Evolutionary conservation across 139 green algal species (phyloP), one percentile per base, ranked within the genome.

Genomic region (Haematococcus sp.): DNA sequence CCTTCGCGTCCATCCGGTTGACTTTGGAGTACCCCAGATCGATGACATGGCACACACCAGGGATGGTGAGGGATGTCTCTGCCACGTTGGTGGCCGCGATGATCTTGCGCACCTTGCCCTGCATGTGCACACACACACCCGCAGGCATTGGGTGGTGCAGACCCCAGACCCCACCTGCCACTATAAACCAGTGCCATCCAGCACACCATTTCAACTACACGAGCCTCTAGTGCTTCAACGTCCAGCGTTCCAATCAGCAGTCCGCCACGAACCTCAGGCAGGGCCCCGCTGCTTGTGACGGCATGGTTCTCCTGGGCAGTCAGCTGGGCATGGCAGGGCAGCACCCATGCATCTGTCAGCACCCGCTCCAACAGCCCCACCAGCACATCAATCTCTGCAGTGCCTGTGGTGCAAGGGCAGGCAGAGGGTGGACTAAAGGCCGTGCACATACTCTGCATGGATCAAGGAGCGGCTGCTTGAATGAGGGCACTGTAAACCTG

Each of bases 1-100:
- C 23, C 46, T 34, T 27, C 30, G 52, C 31, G 55, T 79, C 74
- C 30, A 35, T 68, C 11, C 2, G 9, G 43, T 23, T 63, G 5
- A 1, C 31, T 13, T 67, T 30, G 46, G 68, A 27, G 5, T 68
- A 32, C 16, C 74, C 74, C 0, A 49, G 66, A 32, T 79, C 74
- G 19, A 79, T 43, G 51, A 79, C 74, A 33, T 75, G 63, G 3
- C 22, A 43, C 4, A 79, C 13, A 3, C 64, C 74, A 13, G 31
- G 51, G 13, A 79, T 35, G 0, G 74, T 79, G 25, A 79, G 56
- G 5, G 74, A 79, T 15, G 74, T 69, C 74, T 74, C 74, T 13
- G 74, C 74, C 2, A 79, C 65, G 34, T 79, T 79, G 17, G 74
- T 79, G 5, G 74, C 64, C 44, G 74, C 49, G 9, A 74, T 58